phyloP scores from a whole-genome alignment of 78 protist species.

The Dictyostelium firmibasis region DNA sequence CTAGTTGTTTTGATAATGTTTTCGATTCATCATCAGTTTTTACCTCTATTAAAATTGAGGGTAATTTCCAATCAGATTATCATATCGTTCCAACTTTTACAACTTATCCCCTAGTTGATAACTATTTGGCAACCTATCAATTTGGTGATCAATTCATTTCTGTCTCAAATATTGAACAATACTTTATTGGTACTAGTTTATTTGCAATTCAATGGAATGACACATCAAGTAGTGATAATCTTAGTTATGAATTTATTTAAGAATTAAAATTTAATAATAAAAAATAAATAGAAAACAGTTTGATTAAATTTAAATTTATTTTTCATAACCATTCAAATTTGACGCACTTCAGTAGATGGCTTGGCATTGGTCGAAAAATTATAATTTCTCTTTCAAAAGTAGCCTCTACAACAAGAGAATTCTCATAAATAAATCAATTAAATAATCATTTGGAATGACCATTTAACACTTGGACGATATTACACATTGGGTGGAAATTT shows the following conservation, averaged over 20 bases:
- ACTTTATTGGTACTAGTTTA: slow-evolving; percentile 4
- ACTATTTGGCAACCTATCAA: not conserved
- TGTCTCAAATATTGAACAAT: not conserved
- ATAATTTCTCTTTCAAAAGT: no score
- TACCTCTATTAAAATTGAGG: not conserved
- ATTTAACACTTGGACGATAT: no score
- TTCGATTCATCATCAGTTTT: not conserved
- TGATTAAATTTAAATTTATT: no score
- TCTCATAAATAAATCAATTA: no score
- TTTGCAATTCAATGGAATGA: not conserved
- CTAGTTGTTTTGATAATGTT: not conserved
- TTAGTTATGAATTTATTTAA: not conserved
- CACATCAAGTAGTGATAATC: not conserved
- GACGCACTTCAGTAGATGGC: no score
- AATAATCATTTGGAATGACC: no score
- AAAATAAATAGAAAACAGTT: no score
- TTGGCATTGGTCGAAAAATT: no score
- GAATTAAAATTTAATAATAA: no score
- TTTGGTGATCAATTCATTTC: not conserved
- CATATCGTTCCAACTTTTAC: not conserved
- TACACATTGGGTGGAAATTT: no score
- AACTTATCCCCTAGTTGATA: not conserved
- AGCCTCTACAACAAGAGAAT: no score
- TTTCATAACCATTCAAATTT: no score
- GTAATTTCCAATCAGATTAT: not conserved